Percentiles rank a stretch among this genome's conserved stretches.
Evolutionary conservation across 805 yeast genomes (phyloP).

Genomic region (Phaffomyces antillensis): DNA sequence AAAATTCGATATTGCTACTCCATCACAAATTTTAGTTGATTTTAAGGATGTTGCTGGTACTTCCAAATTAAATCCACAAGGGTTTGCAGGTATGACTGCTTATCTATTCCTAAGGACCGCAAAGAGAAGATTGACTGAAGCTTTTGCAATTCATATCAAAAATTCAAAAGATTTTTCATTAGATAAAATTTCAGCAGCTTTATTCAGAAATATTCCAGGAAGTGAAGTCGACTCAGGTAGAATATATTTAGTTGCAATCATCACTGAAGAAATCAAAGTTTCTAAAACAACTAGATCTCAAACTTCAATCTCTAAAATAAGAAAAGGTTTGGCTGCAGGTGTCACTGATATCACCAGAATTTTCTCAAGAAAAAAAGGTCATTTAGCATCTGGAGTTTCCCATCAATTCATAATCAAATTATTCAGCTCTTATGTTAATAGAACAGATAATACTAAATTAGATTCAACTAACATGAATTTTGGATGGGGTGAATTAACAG

Average conservation of each 20-base stretch:
- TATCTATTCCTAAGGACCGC: constrained; percentile 63
- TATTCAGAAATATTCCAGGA: constrained; percentile 70
- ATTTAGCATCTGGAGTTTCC: constrained; percentile 52
- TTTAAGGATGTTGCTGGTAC: constrained; percentile 65
- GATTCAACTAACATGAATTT: constrained; percentile 39
- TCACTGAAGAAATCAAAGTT: constrained; percentile 62
- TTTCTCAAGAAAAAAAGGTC: constrained; percentile 58
- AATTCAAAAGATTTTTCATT: constrained; percentile 51
- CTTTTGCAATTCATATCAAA: constrained; percentile 62
- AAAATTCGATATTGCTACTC: constrained; percentile 41
- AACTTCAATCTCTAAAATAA: constrained; percentile 28
- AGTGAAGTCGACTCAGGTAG: constrained; percentile 55
- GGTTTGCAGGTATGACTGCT: constrained; percentile 65
- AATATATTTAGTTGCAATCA: constrained; percentile 66
- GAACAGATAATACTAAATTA: constrained; percentile 25
- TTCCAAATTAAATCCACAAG: constrained; percentile 53
- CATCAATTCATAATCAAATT: constrained; percentile 67
- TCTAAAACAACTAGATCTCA: constrained; percentile 22
- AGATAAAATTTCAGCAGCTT: constrained; percentile 69
- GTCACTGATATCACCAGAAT: constrained; percentile 78
- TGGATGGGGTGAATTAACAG: constrained; percentile 88
- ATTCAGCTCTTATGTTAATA: constrained; percentile 59
- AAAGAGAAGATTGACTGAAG: constrained; percentile 64
- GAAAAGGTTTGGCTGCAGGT: constrained; percentile 85
- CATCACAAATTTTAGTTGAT: constrained; percentile 64